Base-by-base conservation (phyloP, 345 rosid genomes). In the Litchi chinensis region DNA sequence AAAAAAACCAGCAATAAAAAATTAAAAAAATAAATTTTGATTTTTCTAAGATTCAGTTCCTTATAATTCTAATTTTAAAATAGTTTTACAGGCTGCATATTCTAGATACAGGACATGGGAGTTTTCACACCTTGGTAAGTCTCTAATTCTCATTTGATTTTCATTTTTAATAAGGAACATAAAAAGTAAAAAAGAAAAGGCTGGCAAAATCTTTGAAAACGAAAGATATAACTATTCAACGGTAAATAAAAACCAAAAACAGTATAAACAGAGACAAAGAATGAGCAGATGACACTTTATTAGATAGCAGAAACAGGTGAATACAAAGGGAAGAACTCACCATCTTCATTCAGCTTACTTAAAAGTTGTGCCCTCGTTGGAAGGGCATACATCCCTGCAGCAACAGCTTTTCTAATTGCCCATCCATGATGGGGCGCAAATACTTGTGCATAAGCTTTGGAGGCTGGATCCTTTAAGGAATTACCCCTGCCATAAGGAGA, bases 371-470 rank as follows among this genome's bases (percentile, higher is more conserved):
- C 84, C 78, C 82, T 91, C 1, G 98, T 89, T n/a, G 99, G 99
- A 81, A 93, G 97, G 76, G 95, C 95, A 74, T 91, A 96, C 98
- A 96, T 93, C 75, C 99, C 98, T 19, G 95, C 89, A 77, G 89
- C 89, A 79, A 96, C 99, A 83, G 97, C 97, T 84, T 89, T 90
- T 79, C 97, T 86, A 75, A 96, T 91, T 65, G 91, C 92, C 99
- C 98, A 93, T 16, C 97, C 99, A 79, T 96, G 99, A 84, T 96
- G 94, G 10, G 97, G 95, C 77, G 95, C 95, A 79, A 96, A 90
- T 78, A 93, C 99, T 85, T 93, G 93, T 39, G 91, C 91, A 82
- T 96, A 96, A 59, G 98, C 94, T 87, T 88, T 91, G 18, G 99
- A 88, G 72, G 97, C 99, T 54, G 99, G 91, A 85, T 87, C 93